Evolutionary conservation across 1,139 yeast species (phyloP).

Genomic region (Diutina siamensis): DNA sequence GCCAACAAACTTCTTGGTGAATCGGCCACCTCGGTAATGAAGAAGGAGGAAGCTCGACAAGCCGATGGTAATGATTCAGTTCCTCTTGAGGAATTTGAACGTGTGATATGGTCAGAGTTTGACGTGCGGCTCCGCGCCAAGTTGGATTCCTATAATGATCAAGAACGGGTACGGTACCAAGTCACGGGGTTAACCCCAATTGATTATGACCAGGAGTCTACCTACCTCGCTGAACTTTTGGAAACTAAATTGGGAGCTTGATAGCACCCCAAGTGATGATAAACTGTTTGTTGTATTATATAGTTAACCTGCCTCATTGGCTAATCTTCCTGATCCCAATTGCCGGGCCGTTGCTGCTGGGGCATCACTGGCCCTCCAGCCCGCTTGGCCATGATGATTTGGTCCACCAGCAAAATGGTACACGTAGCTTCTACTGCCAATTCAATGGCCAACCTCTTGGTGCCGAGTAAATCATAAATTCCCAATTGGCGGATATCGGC

Average conservation of each 20-base stretch:
- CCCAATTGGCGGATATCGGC: slow-evolving; percentile 59
- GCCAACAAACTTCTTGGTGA: slow-evolving; percentile 60
- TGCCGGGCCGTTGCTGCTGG: slow-evolving; percentile 78
- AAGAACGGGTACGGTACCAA: slow-evolving; percentile 64
- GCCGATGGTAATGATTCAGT: slow-evolving; percentile 25
- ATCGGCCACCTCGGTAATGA: slow-evolving; percentile 56
- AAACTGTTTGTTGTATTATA: slow-evolving; percentile 5
- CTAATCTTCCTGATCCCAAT: slow-evolving; percentile 96
- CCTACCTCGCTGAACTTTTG: slow-evolving; percentile 41
- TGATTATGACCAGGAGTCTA: slow-evolving; percentile 53
- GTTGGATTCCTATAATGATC: slow-evolving; percentile 76
- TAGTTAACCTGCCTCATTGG: no score
- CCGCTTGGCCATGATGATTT: slow-evolving; percentile 86
- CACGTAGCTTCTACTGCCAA: slow-evolving; percentile 94
- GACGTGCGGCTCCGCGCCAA: slow-evolving; percentile 71
- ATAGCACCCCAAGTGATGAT: not conserved
- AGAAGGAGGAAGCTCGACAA: slow-evolving; percentile 21
- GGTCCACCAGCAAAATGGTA: slow-evolving; percentile 84
- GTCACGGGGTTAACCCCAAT: slow-evolving; percentile 44
- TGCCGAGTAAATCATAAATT: slow-evolving; percentile 67
- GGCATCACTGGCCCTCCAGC: slow-evolving; percentile 97
- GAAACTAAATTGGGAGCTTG: slow-evolving; percentile 15
- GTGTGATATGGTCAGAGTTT: slow-evolving; percentile 55
- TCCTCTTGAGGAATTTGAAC: slow-evolving; percentile 36
- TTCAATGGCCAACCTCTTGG: slow-evolving; percentile 79